Evolutionary conservation across 176 grass and related monocot genomes (phyloP), one percentile per base, ranked within the genome.

Genomic region (Carex parvula): DNA sequence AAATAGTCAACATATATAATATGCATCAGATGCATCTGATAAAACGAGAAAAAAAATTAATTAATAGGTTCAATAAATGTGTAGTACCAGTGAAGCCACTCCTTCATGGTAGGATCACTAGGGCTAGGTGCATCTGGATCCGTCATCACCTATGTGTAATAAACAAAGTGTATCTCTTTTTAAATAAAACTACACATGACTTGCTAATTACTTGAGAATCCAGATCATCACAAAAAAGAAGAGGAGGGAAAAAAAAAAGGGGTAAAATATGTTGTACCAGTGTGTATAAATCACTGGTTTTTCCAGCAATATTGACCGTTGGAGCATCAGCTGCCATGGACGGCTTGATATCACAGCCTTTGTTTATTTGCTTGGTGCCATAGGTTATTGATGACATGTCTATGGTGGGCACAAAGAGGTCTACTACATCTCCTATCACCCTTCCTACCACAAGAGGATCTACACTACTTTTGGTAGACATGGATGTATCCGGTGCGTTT

Each of bases 121-220:
- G 94, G 94, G 84, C 91, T 93, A 4, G 94, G 94, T 46, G 91
- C 87, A 85, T 97, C 94, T 10, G 91, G 94, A 85, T 97, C 91
- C 62, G 81, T 91, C 91, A 97, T 91, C 2, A 94, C 79, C 91
- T 97, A 44, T 53, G 8, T 44, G 8, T 44, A 41, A 1, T 10
- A 60, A 48, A 61, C 17, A 72, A 15, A 72, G 2, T 39, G 33
- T 0, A 52, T 50, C 70, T 70, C 0, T 9, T 41, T 35, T 53
- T 39, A 13, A 3, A 26, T 8, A 32, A 17, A 41, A 42, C 33
- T 6, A 57, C 48, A 48, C 13, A 18, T 13, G 48, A 56, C 8
- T 50, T 20, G 62, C 42, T 46, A 46, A 8, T 46, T 46, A 29
- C 63, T 44, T 35, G 48, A 55, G 16, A 62, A 86, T n/a, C 8